Conservation (phyloP, 1,284 basidiomycete genomes). For the Cutaneotrichosporon curvatum region DNA sequence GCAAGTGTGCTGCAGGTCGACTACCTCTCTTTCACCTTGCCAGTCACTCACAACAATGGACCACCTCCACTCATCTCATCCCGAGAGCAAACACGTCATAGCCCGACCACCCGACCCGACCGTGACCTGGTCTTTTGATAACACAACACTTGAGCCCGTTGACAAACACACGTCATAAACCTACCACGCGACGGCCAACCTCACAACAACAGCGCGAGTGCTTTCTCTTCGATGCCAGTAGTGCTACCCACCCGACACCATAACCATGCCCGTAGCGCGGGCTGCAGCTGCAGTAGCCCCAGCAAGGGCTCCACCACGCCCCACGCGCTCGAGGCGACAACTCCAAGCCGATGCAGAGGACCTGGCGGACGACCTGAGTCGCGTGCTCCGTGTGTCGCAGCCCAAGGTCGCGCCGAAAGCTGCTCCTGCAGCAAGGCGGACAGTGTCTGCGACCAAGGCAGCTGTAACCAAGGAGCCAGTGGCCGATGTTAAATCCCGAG, state of each 20-base stretch:
- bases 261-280: constrained; percentile 4
- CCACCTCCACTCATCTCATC: too few species aligned
- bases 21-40: too few species aligned
- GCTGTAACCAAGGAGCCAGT: background rate
- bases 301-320: background rate
- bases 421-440: background rate
- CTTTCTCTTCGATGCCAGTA: constrained; percentile 1
- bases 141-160: too few species aligned
- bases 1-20: too few species aligned
- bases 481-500: too few species aligned
- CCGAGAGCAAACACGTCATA: too few species aligned
- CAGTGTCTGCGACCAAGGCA: background rate
- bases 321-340: background rate
- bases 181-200: background rate
- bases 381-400: constrained; percentile 27
- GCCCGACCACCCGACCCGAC: too few species aligned
- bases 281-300: background rate
- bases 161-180: constrained; percentile 2
- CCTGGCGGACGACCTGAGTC: constrained; percentile 24
- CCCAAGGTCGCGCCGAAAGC: constrained; percentile 3
- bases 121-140: too few species aligned
- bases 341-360: constrained; percentile 11
- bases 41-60: too few species aligned
- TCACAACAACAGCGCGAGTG: constrained; percentile 10
- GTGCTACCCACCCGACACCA: background rate